A percentile compares a stretch with the other conserved stretches of the same genome.
Evolutionary conservation across 2,329 filamentous ascomycete species (phyloP).

Genomic region (Diaporthe helianthi): DNA sequence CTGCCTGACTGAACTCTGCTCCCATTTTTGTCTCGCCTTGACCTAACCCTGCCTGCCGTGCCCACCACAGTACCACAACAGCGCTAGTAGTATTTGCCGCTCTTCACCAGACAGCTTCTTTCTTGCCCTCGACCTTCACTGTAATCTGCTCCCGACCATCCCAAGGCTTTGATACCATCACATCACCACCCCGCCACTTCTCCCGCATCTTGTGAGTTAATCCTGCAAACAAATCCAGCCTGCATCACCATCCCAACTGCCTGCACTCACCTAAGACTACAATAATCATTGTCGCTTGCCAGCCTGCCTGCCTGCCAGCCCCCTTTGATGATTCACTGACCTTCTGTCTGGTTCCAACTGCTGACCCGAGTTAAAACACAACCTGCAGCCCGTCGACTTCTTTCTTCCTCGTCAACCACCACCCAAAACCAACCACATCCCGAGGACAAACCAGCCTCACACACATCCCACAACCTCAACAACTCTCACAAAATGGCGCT

Average conservation of each 20-base stretch:
- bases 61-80: slow-evolving; percentile 4
- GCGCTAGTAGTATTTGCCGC: background rate
- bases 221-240: slow-evolving; percentile 12
- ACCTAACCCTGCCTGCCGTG: background rate
- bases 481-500: slow-evolving; percentile 71
- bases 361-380: slow-evolving; percentile 31
- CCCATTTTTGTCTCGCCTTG: slow-evolving; percentile 18
- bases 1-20: slow-evolving; percentile 20
- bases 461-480: slow-evolving; percentile 39
- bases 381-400: slow-evolving; percentile 24
- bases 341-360: slow-evolving; percentile 37
- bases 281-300: background rate
- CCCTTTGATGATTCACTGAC: slow-evolving; percentile 37
- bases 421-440: slow-evolving; percentile 34
- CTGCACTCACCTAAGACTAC: background rate
- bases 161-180: slow-evolving; percentile 15
- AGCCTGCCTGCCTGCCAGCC: slow-evolving; percentile 5
- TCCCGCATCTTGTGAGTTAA: slow-evolving; percentile 7
- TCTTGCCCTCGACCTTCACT: slow-evolving; percentile 15
- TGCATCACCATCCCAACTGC: background rate
- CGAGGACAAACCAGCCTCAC: slow-evolving; percentile 29
- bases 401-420: slow-evolving; percentile 26
- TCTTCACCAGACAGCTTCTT: slow-evolving; percentile 15
- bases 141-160: slow-evolving; percentile 10
- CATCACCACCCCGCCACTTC: slow-evolving; percentile 13